Conservation (phyloP, 2,329 filamentous ascomycete species). For the Neonectria coccinea region DNA sequence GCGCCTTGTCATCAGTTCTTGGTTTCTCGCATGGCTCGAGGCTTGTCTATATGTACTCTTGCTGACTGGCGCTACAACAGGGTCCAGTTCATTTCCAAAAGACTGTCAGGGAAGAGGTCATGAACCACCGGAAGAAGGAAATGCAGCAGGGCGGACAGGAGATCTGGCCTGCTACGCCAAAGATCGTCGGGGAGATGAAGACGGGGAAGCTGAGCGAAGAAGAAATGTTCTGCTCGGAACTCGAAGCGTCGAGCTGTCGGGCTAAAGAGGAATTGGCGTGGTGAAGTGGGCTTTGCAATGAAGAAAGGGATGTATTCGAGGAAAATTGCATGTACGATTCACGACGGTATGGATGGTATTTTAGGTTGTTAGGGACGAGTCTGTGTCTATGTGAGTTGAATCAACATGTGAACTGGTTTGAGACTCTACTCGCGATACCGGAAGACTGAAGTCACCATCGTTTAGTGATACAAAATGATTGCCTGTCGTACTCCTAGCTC, state of each 20-base stretch:
- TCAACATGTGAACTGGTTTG: neutral
- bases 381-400: neutral
- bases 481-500: too few relatives aligned
- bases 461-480: too few relatives aligned
- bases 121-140: slow-evolving; percentile 58
- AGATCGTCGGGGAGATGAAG: slow-evolving; percentile 36
- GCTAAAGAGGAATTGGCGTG: slow-evolving; percentile 31
- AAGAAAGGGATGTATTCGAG: neutral
- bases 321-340: neutral
- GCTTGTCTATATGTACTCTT: too few relatives aligned
- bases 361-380: neutral
- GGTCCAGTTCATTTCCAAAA: slow-evolving; percentile 65
- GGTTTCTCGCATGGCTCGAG: neutral
- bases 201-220: slow-evolving; percentile 44
- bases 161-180: slow-evolving; percentile 60
- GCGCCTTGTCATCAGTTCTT: neutral
- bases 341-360: neutral
- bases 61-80: slow-evolving; percentile 47
- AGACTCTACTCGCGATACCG: too few relatives aligned
- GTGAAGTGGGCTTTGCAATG: slow-evolving; percentile 6
- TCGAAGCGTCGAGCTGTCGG: slow-evolving; percentile 31
- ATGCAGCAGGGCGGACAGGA: slow-evolving; percentile 53
- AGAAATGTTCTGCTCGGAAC: slow-evolving; percentile 45
- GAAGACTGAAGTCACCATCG: too few relatives aligned
- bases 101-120: slow-evolving; percentile 57